These are phyloP conservation scores for Talaromyces adpressus DNA, from an alignment of 495 filamentous ascomycete species.

Conservation along the genomic window DNA sequence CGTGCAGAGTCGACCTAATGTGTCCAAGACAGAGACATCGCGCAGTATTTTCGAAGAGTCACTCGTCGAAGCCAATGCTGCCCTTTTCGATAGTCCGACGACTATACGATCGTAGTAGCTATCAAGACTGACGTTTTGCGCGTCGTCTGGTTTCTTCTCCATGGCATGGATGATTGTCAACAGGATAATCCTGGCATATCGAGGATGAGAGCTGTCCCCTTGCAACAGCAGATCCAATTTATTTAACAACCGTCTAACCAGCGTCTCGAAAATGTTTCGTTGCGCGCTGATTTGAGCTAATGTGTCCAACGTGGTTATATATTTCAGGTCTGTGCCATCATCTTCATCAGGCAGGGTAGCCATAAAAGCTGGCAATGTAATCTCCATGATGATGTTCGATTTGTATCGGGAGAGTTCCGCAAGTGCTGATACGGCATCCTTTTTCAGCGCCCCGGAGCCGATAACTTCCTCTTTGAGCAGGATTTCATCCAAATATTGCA, in stretches of 20 bases:
- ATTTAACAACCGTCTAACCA: conserved; percentile 61
- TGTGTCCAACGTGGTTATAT: conserved; percentile 55
- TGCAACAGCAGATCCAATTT: conserved; percentile 55
- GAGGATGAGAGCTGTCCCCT: conserved; percentile 37
- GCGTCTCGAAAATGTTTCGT: conserved; percentile 57
- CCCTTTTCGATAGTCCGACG: conserved; percentile 38
- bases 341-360: conserved; percentile 58
- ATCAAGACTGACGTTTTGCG: conserved; percentile 40
- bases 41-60: conserved; percentile 38
- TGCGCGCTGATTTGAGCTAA: conserved; percentile 63
- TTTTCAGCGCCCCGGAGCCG: conserved; percentile 51
- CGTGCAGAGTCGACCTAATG: conserved; percentile 57
- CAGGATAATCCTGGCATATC: conserved; percentile 54
- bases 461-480: conserved; percentile 52
- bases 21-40: conserved; percentile 50
- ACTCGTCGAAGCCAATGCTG: conserved; percentile 32
- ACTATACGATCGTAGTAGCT: conserved; percentile 57
- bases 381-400: conserved; percentile 60
- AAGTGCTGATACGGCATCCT: conserved; percentile 57
- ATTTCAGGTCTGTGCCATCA: conserved; percentile 32
- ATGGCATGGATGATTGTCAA: conserved; percentile 61
- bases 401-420: conserved; percentile 60
- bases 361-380: conserved; percentile 68
- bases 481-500: conserved; percentile 60
- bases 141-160: conserved; percentile 42